Evolutionary conservation across 2,329 filamentous ascomycete species (phyloP).

Genomic region (Trichophyton simii): DNA sequence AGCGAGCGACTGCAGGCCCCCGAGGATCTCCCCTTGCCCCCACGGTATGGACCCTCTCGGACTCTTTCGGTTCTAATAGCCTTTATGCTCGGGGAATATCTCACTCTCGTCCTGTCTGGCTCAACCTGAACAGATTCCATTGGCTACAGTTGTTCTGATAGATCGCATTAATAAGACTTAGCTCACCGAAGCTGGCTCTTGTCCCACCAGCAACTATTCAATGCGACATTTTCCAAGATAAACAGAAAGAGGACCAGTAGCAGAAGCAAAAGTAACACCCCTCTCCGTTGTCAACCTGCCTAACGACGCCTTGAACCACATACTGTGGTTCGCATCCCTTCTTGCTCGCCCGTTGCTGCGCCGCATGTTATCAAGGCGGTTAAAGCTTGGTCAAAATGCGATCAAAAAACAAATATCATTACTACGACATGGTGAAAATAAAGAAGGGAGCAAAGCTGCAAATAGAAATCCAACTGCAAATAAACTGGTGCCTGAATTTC

Average conservation of each 20-base stretch:
- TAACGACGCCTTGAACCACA: neutral
- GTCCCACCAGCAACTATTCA: neutral
- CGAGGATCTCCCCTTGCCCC: neutral
- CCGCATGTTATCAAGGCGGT: neutral
- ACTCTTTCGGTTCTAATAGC: neutral
- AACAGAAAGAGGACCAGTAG: neutral
- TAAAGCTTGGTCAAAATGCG: neutral
- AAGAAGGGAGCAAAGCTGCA: neutral
- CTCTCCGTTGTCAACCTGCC: neutral
- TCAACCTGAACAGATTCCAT: neutral
- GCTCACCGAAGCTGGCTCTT: neutral
- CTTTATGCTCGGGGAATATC: neutral
- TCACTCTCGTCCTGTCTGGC: neutral
- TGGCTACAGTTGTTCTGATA: neutral
- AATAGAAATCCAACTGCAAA: neutral
- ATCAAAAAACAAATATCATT: neutral
- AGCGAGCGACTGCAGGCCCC: neutral
- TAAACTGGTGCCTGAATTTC: neutral
- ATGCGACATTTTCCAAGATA: neutral
- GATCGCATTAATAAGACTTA: slow-evolving; percentile 1
- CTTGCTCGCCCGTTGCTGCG: neutral
- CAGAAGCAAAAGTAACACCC: neutral
- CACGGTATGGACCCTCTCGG: neutral
- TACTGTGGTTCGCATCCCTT: neutral
- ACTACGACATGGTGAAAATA: neutral